Percentiles rank a stretch among this genome's conserved stretches.
These are phyloP conservation scores for Coniella lustricola DNA, from an alignment of 2,329 filamentous ascomycete genomes.

Conservation along the genomic window DNA sequence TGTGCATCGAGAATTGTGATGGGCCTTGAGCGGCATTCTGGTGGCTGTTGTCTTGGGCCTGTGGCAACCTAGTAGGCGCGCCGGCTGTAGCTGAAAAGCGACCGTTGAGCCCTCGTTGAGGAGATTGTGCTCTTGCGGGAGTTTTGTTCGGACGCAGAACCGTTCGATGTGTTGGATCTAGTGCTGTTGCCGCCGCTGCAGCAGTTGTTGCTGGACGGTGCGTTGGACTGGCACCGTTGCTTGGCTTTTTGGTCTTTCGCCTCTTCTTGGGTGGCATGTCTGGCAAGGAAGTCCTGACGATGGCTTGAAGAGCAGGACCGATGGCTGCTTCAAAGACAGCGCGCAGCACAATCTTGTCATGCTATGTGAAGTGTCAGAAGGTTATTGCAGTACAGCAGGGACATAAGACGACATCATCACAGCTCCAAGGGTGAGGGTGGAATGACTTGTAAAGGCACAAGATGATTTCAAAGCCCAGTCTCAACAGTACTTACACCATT, in stretches of 20 bases:
- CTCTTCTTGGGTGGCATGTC: background rate
- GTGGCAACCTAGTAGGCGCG: no score
- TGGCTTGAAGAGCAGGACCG: constrained; percentile 9
- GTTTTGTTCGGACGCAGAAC: no score
- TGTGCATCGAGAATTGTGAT: background rate
- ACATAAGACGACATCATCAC: no score
- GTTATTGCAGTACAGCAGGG: no score
- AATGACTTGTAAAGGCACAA: background rate
- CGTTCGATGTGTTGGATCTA: background rate
- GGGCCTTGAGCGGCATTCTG: background rate
- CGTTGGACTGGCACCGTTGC: background rate
- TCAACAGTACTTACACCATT: constrained; percentile 4
- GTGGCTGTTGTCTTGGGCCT: no score
- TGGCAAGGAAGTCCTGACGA: background rate
- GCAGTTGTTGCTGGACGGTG: background rate
- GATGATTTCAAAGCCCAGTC: no score
- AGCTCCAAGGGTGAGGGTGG: no score
- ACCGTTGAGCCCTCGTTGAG: no score
- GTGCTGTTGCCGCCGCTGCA: background rate
- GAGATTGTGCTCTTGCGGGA: no score
- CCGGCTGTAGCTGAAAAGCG: no score
- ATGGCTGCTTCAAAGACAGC: constrained; percentile 12
- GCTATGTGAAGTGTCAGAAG: background rate
- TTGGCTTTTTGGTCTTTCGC: background rate
- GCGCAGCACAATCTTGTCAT: constrained; percentile 2